Base-by-base conservation (phyloP, 2,329 filamentous ascomycete genomes). In the Magnaporthales sp. region DNA sequence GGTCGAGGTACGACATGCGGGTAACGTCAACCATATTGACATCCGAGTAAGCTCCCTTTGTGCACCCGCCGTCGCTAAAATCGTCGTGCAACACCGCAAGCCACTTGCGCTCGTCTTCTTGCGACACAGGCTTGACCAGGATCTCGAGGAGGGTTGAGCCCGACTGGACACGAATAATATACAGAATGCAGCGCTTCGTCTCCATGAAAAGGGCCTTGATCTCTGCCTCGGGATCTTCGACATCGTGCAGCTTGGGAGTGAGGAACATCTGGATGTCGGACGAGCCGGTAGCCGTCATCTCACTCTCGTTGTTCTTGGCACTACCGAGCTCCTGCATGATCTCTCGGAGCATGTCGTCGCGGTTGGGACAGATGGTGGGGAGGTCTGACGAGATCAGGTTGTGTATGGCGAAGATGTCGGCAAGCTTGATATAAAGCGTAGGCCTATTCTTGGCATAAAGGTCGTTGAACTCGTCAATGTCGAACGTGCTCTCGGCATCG, bases 401-500 rank as follows among this genome's bases (percentile, higher is more conserved):
- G 78, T 99, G 96, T 68, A 99, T 94, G 63, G 94, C 91, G 76
- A 99, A 98, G 67, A 99, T 93, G 76, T 99, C 95, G 19, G 91
- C 87, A 86, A 99, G 94, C 80, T 99, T 99, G 81, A 99, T 97
- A 80, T 98, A 99, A n/a, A 99, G 83, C 0, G 94, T 98, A 7
- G 95, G 95, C 78, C 97, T 97, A 70, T 93, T 95, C 76, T 96
- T 93, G 67, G 94, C 91, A 75, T 98, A 98, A 7, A 99, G 84
- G 74, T 99, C 95, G 75, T 97, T 98, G 85, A 95, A 99, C 76
- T 98, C 95, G 75, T 99, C 95, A 75, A 99, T 97, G 77, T 98
- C 93, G 74, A 98, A 99, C 27, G 95, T 95, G 65, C 87, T 85
- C 77, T 99, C 95, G 0, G 92, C 91, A 72, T 95, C 90, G 15